Base-by-base conservation (phyloP, 768 basidiomycete genomes). In the Boletellus emodensis region DNA sequence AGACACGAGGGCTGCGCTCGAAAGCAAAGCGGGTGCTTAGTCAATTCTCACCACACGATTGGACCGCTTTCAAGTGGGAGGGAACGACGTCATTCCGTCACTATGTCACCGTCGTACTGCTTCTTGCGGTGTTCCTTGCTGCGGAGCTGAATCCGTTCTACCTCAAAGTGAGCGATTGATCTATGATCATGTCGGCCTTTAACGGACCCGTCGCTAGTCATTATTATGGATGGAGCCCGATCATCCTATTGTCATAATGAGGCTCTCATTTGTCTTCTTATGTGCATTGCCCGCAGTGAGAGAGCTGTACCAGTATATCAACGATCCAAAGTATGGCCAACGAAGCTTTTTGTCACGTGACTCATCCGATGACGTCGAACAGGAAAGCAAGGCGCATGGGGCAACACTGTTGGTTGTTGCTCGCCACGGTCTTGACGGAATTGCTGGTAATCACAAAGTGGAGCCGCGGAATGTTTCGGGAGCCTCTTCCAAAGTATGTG, bases 81-180 rank as follows among this genome's bases (percentile, higher is more conserved):
- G 80, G 80, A 26, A 87, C 89, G 2, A 82, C 87, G 9, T 82
- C 82, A 34, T 87, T 90, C 62, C 71, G 77, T 38, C 83, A 90
- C 67, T 92, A 88, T 62, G 68, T 83, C 53, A 80, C 78, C 0
- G 90, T 92, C 33, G 87, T 92, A 14, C 58, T 86, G 24, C 73
- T 92, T 40, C 78, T 92, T 34, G 82, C 83, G 6, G 82, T 85
- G 26, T 92, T 92, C 65, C 75, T 93, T 44, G 86, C 83, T 52
- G 90, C 89, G 51, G 90, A 93, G 67, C 74, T 93, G 46, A 90
- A 87, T 61, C 88, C 90, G 5, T 93, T 93, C 68, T 93, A 93
- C 70, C 73, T 93, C 36, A 93, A 93, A 78, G 88, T 85, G 59
- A 52, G 69, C 59, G 54, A 48, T 36, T 54, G 18, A 48, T 20